A percentile compares a stretch with the other conserved stretches of the same genome.
phyloP scores from a whole-genome alignment of 805 yeast genomes.

The Yarrowia yakushimensis region DNA sequence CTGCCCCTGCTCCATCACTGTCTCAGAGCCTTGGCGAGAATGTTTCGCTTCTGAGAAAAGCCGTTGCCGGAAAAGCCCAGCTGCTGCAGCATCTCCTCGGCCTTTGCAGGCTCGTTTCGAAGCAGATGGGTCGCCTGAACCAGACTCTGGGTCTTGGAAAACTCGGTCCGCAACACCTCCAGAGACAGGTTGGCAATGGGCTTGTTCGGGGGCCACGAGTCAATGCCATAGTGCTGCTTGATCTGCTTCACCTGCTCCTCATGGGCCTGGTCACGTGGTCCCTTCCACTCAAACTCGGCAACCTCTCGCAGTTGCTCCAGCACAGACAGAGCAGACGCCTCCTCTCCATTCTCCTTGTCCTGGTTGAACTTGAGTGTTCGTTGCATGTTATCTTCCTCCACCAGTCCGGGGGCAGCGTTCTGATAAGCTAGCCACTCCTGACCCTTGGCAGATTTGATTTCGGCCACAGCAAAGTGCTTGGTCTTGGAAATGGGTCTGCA shows the following conservation, averaged over 20 bases:
- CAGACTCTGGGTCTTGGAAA: conserved; percentile 39
- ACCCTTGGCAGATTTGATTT: conserved; percentile 83
- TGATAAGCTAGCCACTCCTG: conserved; percentile 83
- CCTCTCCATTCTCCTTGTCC: conserved; percentile 43
- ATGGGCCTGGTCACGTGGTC: conserved; percentile 37
- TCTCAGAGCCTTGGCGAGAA: conserved; percentile 42
- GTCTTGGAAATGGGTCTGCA: conserved; percentile 78
- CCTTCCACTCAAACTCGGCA: conserved; percentile 29
- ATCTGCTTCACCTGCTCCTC: conserved; percentile 41
- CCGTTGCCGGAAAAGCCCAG: conserved; percentile 34
- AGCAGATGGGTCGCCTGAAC: conserved; percentile 37
- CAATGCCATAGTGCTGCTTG: conserved; percentile 47
- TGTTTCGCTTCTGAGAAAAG: conserved; percentile 33
- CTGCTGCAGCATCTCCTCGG: conserved; percentile 39
- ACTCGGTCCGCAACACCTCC: conserved; percentile 39
- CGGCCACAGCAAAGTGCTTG: conserved; percentile 88
- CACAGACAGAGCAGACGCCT: conserved; percentile 28
- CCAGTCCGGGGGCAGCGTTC: conserved; percentile 63
- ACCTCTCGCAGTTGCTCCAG: conserved; percentile 32
- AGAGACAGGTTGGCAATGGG: conserved; percentile 44
- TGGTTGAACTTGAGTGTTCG: conserved; percentile 54
- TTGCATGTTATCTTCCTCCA: conserved; percentile 59
- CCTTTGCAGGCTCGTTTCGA: conserved; percentile 39
- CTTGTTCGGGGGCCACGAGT: conserved; percentile 47
- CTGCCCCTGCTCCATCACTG: conserved; percentile 32